Evolutionary conservation across 192 early-diverging fungal genomes (phyloP), one percentile per base, ranked within the genome.

Genomic region (Thoreauomyces humboldtii): DNA sequence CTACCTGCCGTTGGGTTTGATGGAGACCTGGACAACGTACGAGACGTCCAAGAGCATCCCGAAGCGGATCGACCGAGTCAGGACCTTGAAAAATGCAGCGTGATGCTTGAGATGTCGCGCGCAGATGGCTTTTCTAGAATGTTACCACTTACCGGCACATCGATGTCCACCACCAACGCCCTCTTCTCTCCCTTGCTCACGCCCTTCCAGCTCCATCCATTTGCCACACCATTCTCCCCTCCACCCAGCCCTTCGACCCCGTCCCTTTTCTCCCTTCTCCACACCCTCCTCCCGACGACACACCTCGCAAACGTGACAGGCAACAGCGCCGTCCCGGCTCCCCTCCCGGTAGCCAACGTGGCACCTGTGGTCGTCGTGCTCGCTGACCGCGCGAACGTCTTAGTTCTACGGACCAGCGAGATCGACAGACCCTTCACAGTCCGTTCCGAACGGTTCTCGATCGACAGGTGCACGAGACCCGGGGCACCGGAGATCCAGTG

Each of bases 21-120:
- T 58, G 7, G 70, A 44, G 7, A 78, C 76, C 46, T 72, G 69
- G 31, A 81, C 45, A 2, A 71, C 71, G 59, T 73, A 81, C 2
- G 74, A 78, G 29, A 78, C 74, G 34, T 81, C 80, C 24, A 81
- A 31, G 45, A 77, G 61, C 12, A 62, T 41, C 7, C 46, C 71
- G 46, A 61, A 61, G 12, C 70, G 65, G 29, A 81, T 69, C 9
- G 74, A 57, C n/a, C 72, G 34, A 7, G 67, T 67, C 6, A 51
- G 38, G 38, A 72, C 22, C 78, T 80, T 31, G 28, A 0, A 34
- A 29, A 42, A 9, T 25, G n/a, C 15, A 52, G n/a, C n/a, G n/a
- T n/a, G n/a, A n/a, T n/a, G n/a, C n/a, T n/a, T n/a, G n/a, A n/a
- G n/a, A n/a, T n/a, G n/a, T n/a, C n/a, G n/a, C n/a, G n/a, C n/a